A percentile compares a stretch with the other conserved stretches of the same genome.
phyloP scores from a whole-genome alignment of 352 stramenopile species.

The Phytophthora pini region DNA sequence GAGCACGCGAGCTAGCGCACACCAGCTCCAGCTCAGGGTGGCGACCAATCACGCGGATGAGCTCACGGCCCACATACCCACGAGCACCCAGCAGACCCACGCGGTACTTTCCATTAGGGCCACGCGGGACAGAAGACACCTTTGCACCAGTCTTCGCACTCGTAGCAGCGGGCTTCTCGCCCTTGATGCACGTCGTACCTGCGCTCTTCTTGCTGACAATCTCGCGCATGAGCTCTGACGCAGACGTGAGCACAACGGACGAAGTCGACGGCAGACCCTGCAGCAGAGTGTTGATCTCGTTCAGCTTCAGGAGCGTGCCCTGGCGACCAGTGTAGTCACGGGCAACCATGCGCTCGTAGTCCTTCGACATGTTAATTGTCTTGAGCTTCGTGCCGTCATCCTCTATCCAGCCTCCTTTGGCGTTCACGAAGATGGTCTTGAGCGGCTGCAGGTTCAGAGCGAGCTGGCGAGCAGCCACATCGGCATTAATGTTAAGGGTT shows the following conservation, averaged over 20 bases:
- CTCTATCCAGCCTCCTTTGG: constrained; percentile 90
- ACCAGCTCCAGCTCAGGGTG: constrained; percentile 85
- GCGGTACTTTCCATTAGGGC: constrained; percentile 59
- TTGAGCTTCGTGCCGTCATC: constrained; percentile 86
- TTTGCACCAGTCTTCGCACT: constrained; percentile 23
- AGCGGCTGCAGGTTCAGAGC: constrained; percentile 83
- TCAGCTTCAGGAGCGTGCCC: constrained; percentile 92
- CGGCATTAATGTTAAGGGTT: constrained; percentile 91
- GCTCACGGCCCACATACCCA: constrained; percentile 87
- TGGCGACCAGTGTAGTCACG: constrained; percentile 90
- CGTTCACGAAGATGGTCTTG: constrained; percentile 91
- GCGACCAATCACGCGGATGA: constrained; percentile 83
- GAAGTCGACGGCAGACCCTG: constrained; percentile 77
- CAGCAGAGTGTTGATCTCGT: constrained; percentile 89
- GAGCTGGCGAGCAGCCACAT: constrained; percentile 84
- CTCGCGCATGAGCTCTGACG: constrained; percentile 77
- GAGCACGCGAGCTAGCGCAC: constrained; percentile 82
- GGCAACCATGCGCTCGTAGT: constrained; percentile 81
- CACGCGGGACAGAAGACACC: constrained; percentile 22
- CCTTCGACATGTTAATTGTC: constrained; percentile 80
- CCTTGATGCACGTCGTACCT: constrained; percentile 84
- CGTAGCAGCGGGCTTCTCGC: constrained; percentile 38
- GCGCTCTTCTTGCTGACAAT: constrained; percentile 88
- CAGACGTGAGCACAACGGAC: constrained; percentile 88
- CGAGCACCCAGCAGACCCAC: constrained; percentile 88